Evolutionary conservation across 1,284 basidiomycete species (phyloP).

Genomic region (Ceratobasidium sp.): DNA sequence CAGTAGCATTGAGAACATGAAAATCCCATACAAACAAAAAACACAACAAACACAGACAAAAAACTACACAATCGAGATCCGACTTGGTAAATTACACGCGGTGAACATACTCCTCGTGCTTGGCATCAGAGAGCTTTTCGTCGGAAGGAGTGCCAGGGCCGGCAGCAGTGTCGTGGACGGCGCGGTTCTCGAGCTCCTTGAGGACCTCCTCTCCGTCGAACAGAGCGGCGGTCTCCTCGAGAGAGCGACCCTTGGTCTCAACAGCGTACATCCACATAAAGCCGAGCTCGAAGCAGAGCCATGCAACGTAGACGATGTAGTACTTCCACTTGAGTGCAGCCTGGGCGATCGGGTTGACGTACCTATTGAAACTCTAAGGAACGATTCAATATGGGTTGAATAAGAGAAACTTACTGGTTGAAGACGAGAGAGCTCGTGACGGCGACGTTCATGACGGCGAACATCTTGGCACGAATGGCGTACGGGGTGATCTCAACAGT

Average conservation of each 20-base stretch:
- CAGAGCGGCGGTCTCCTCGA: conserved; percentile 72
- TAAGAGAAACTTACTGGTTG: conserved; percentile 78
- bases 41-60: conserved; percentile 11
- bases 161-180: conserved; percentile 16
- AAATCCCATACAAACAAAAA: not conserved
- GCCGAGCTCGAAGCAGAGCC: conserved; percentile 52
- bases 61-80: not conserved
- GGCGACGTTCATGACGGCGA: conserved; percentile 67
- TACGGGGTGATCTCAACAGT: conserved; percentile 76
- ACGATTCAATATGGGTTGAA: conserved; percentile 68
- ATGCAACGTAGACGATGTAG: conserved; percentile 56
- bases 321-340: conserved; percentile 37
- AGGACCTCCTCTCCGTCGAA: conserved; percentile 62
- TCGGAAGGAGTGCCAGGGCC: conserved; percentile 28
- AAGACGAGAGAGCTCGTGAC: conserved; percentile 60
- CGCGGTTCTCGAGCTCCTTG: conserved; percentile 36
- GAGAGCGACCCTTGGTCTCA: conserved; percentile 71
- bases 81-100: conserved; percentile 14
- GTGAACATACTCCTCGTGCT: conserved; percentile 15
- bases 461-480: conserved; percentile 72
- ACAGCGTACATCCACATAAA: conserved; percentile 68
- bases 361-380: conserved; percentile 78
- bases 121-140: conserved; percentile 29
- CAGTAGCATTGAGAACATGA: not conserved
- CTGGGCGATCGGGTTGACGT: conserved; percentile 45